Conservation (phyloP, 805 yeast genomes). For the Ogataea kodamae region DNA sequence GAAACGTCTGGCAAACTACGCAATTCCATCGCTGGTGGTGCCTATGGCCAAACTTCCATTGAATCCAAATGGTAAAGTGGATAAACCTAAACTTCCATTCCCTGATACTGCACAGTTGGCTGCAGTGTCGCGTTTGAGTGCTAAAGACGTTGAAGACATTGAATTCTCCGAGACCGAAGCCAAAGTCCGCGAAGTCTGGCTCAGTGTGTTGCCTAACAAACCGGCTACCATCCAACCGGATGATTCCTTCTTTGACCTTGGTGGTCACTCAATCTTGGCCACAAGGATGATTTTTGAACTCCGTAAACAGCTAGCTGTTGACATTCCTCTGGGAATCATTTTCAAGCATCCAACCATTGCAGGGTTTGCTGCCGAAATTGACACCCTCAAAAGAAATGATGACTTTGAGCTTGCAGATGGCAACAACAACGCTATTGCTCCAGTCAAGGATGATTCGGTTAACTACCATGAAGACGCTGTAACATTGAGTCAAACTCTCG, state of each 20-base stretch:
- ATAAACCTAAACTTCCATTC: conserved; percentile 93
- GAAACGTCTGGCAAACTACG: conserved; percentile 86
- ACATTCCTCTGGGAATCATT: conserved; percentile 84
- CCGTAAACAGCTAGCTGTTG: conserved; percentile 71
- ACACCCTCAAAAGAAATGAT: conserved; percentile 49
- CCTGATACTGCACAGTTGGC: conserved; percentile 87
- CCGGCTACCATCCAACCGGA: conserved; percentile 73
- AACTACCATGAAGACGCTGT: conserved; percentile 77
- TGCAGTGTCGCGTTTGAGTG: conserved; percentile 58
- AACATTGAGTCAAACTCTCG: conserved; percentile 41
- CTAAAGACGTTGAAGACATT: conserved; percentile 42
- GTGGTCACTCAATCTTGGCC: conserved; percentile 96
- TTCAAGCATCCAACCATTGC: conserved; percentile 86
- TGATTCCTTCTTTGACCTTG: conserved; percentile 94
- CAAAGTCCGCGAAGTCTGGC: conserved; percentile 78
- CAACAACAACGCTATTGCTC: conserved; percentile 29
- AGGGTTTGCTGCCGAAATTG: conserved; percentile 72
- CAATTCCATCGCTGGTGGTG: conserved; percentile 87
- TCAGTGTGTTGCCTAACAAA: conserved; percentile 74
- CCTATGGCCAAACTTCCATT: conserved; percentile 84
- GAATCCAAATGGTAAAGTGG: conserved; percentile 98
- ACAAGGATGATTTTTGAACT: conserved; percentile 95
- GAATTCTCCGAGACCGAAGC: conserved; percentile 64
- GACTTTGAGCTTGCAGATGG: conserved; percentile 42
- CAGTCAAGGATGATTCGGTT: conserved; percentile 24